Evolutionary conservation across 345 rosid genomes (phyloP).

Genomic region (Physaria fendleri): DNA sequence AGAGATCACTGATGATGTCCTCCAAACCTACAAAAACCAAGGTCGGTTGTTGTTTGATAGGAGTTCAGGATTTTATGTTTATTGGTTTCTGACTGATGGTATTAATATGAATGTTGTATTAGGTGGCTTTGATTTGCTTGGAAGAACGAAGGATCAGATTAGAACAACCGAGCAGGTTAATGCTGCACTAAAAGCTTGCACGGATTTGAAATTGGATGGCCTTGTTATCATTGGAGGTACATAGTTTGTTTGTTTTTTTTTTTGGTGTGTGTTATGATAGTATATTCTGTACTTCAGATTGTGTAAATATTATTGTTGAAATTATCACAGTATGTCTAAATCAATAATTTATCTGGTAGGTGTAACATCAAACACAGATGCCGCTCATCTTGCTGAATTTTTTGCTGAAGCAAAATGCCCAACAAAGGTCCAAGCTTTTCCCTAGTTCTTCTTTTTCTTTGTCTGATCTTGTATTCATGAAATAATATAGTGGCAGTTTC

Average conservation of each 20-base stretch:
- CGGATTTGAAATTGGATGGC: conserved; percentile 79
- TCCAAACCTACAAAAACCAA: conserved; percentile 90
- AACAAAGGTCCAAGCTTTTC: conserved; percentile 52
- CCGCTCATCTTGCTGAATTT: conserved; percentile 96
- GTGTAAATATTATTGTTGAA: not conserved
- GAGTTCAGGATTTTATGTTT: not conserved
- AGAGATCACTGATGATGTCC: conserved; percentile 75
- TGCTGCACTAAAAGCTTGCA: conserved; percentile 78
- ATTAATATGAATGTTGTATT: conserved; percentile 2
- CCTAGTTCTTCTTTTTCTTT: not conserved
- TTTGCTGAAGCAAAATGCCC: conserved; percentile 81
- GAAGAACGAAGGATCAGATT: conserved; percentile 94
- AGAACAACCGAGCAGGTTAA: conserved; percentile 88
- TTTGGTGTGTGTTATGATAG: conserved; percentile 17
- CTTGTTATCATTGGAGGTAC: conserved; percentile 79
- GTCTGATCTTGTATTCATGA: not conserved
- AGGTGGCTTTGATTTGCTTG: conserved; percentile 97
- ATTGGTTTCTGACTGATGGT: conserved; percentile 3
- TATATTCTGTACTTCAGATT: conserved; percentile 14
- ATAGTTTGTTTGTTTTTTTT: not conserved
- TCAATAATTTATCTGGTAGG: conserved; percentile 35
- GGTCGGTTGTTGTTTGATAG: conserved; percentile 37
- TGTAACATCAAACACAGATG: conserved; percentile 94
- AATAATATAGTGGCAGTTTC: not conserved
- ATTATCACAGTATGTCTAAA: conserved; percentile 1